Percentiles rank a stretch among this genome's conserved stretches.
Evolutionary conservation across 352 stramenopile genomes (phyloP).

Genomic region (Globisporangium barbulae): DNA sequence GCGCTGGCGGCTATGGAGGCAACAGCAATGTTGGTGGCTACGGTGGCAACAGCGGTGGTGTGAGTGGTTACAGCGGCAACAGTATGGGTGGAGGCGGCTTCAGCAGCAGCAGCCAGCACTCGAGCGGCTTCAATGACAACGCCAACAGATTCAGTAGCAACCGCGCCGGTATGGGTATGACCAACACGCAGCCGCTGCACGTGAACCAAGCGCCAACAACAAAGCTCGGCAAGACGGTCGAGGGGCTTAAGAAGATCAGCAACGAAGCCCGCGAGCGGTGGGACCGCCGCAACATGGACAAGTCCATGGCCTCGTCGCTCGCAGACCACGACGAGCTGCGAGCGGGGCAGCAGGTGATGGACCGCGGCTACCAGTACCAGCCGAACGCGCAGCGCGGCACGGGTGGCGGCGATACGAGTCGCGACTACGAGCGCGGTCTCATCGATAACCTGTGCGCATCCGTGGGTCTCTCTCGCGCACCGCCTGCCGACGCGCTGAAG

Average conservation of each 20-base stretch:
- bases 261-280: conserved; percentile 76
- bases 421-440: conserved; percentile 82
- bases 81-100: conserved; percentile 16
- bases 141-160: conserved; percentile 55
- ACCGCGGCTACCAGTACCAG: conserved; percentile 71
- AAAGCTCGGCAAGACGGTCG: conserved; percentile 70
- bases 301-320: conserved; percentile 86
- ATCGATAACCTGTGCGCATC: conserved; percentile 83
- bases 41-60: conserved; percentile 19
- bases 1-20: conserved; percentile 4
- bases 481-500: conserved; percentile 72
- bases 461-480: conserved; percentile 67
- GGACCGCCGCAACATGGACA: conserved; percentile 88
- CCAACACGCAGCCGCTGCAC: conserved; percentile 44
- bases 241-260: conserved; percentile 82
- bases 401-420: conserved; percentile 70
- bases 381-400: conserved; percentile 57
- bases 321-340: conserved; percentile 82
- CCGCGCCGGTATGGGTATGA: conserved; percentile 39
- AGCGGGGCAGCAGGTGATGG: conserved; percentile 57
- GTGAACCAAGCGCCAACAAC: conserved; percentile 36
- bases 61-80: conserved; percentile 6
- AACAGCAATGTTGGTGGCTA: conserved; percentile 15
- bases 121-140: conserved; percentile 48
- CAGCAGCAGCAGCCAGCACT: conserved; percentile 19